These are phyloP conservation scores for Rhizopus stolonifer DNA, from an alignment of 371 early-diverging fungal genomes.

Conservation along the genomic window DNA sequence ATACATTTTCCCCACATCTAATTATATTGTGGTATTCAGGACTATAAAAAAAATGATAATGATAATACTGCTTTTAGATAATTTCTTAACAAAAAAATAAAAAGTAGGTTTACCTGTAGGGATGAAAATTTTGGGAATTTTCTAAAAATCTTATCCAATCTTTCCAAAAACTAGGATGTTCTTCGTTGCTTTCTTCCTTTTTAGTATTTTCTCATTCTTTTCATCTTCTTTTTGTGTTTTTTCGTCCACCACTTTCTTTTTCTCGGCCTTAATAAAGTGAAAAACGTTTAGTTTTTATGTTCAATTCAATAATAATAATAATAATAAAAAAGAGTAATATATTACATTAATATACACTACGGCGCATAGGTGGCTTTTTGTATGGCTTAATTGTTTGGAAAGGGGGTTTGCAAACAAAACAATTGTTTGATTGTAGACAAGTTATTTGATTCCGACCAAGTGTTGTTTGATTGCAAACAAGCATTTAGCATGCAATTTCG, in stretches of 20 bases:
- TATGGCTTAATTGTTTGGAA: too few relatives aligned
- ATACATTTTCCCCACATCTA: constrained; percentile 13
- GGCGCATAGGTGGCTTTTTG: too few relatives aligned
- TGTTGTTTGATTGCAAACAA: too few relatives aligned
- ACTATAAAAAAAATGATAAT: constrained; percentile 11
- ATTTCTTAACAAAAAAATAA: constrained; percentile 6
- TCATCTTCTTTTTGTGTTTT: not conserved
- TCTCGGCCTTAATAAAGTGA: constrained; percentile 6
- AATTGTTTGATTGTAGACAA: too few relatives aligned
- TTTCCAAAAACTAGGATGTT: constrained; percentile 9
- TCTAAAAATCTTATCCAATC: constrained; percentile 14
- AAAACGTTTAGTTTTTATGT: not conserved
- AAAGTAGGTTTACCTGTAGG: constrained; percentile 13
- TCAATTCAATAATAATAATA: too few relatives aligned
- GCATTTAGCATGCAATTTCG: too few relatives aligned
- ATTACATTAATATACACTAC: too few relatives aligned
- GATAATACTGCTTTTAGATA: constrained; percentile 1
- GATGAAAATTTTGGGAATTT: constrained; percentile 12
- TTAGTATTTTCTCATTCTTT: too few relatives aligned
- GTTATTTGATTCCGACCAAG: too few relatives aligned
- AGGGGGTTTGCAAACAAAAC: too few relatives aligned
- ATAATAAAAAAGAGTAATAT: too few relatives aligned
- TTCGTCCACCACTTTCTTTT: constrained; percentile 3
- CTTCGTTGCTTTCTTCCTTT: constrained; percentile 1
- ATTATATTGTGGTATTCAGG: constrained; percentile 14